These are phyloP conservation scores for Colletotrichum gloeosporioides DNA, from an alignment of 2,329 filamentous ascomycete species.

Conservation along the genomic window DNA sequence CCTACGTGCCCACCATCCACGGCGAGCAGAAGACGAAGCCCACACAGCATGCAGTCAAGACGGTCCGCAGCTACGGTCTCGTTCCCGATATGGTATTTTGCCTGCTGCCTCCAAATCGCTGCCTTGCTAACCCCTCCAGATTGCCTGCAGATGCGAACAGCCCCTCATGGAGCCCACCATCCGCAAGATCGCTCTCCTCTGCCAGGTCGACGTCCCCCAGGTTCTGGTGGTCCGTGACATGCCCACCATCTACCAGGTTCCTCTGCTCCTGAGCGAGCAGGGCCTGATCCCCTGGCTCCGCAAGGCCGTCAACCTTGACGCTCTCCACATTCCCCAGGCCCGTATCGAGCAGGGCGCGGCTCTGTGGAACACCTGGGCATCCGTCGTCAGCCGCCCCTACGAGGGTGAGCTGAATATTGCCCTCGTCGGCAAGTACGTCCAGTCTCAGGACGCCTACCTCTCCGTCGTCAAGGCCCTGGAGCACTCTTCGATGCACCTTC, in stretches of 20 bases:
- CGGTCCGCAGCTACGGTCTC: constrained; percentile 81
- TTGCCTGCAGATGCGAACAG: constrained; percentile 89
- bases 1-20: constrained; percentile 75
- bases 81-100: constrained; percentile 68
- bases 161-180: constrained; percentile 76
- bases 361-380: constrained; percentile 66
- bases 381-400: constrained; percentile 71
- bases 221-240: constrained; percentile 92
- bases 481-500: constrained; percentile 88
- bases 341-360: constrained; percentile 63
- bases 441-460: constrained; percentile 85
- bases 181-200: constrained; percentile 87
- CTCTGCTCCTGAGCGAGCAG: constrained; percentile 87
- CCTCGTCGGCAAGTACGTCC: constrained; percentile 91
- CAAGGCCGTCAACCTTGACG: constrained; percentile 68
- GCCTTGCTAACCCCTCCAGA: constrained; percentile 50
- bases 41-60: constrained; percentile 87
- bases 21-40: constrained; percentile 95
- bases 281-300: constrained; percentile 73
- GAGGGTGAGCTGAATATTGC: constrained; percentile 79
- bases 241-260: constrained; percentile 91
- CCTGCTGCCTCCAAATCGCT: not conserved
- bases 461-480: constrained; percentile 86
- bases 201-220: constrained; percentile 84
- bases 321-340: constrained; percentile 54